These are phyloP conservation scores for Sphaerulina vaccinii DNA, from an alignment of 2,329 filamentous ascomycete genomes.

Conservation along the genomic window DNA sequence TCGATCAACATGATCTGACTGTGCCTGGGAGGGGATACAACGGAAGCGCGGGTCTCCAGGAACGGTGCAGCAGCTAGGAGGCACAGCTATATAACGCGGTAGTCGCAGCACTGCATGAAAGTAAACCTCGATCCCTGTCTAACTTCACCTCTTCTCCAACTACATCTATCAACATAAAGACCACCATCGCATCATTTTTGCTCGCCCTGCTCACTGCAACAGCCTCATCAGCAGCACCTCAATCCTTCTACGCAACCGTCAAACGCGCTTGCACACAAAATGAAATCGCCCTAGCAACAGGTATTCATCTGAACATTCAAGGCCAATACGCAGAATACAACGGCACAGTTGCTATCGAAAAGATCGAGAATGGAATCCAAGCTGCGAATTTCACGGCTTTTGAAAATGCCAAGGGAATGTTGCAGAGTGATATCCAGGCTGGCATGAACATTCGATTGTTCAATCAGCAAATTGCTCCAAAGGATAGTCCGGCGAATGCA, in stretches of 20 bases:
- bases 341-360: constrained; percentile 19
- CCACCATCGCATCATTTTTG: not conserved
- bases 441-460: constrained; percentile 27
- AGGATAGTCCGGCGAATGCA: constrained; percentile 23
- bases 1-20: not conserved
- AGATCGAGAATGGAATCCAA: constrained; percentile 17
- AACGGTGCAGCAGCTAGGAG: too few relatives aligned
- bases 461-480: constrained; percentile 25
- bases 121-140: too few relatives aligned
- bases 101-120: too few relatives aligned
- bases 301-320: constrained; percentile 31
- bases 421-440: constrained; percentile 20
- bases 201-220: constrained; percentile 11
- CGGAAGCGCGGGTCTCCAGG: too few relatives aligned
- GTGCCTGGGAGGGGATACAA: not conserved
- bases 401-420: constrained; percentile 24
- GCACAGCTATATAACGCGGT: too few relatives aligned
- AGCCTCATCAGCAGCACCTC: constrained; percentile 1
- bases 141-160: not conserved
- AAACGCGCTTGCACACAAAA: constrained; percentile 18
- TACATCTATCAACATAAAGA: constrained; percentile 17
- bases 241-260: not conserved
- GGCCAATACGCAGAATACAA: constrained; percentile 28
- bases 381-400: constrained; percentile 13
- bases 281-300: constrained; percentile 25